Base-by-base conservation (phyloP, 2,329 filamentous ascomycete genomes). In the Arthrocladium fulminans region DNA sequence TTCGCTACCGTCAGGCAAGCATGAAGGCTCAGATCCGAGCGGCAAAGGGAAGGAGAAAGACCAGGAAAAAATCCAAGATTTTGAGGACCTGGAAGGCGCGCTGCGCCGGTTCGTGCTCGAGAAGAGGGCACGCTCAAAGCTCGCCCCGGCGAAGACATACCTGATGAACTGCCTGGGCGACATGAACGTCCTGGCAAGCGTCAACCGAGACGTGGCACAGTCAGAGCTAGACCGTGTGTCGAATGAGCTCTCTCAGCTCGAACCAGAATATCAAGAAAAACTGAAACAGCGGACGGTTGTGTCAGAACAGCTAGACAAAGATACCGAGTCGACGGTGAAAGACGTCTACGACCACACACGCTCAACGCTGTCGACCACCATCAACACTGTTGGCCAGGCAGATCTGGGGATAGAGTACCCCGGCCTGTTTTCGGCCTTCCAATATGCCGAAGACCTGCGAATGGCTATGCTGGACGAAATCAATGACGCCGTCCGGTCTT, bases 91-190 rank as follows among this genome's bases (percentile, higher is more conserved):
- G 3, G 92, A 98, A 66, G 80, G 86, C 56, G 92, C 92, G 2
- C 68, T 98, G 30, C 80, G 92, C 51, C 81, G 89, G 38, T 98
- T 98, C 58, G 92, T 98, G 6, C 75, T 98, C 22, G 92, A 98
- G 64, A 97, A 97, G 73, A 81, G 92, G 48, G 88, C 92, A 41
- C 81, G 88, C 24, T 97, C 92, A 7, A 98, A 98, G 70, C 77
- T 98, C 51, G 90, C 92, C 1, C 92, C 92, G 3, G 92, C 92
- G 5, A 89, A 88, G 67, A 97, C 90, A 1, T 98, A 98, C 62
- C 79, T 98, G 1, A 73, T 94, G 59, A 98, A 98, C 65, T 84
- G 97, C 22, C 75, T 98, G 27, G 84, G 87, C 57, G 92, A 98
- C 61, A 75, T 98, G 51, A 74, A 88, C 61, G 83, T 80, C 3